A percentile compares a stretch with the other conserved stretches of the same genome.
phyloP scores from a whole-genome alignment of 2,329 filamentous ascomycete genomes.

The Septoria petroselini region DNA sequence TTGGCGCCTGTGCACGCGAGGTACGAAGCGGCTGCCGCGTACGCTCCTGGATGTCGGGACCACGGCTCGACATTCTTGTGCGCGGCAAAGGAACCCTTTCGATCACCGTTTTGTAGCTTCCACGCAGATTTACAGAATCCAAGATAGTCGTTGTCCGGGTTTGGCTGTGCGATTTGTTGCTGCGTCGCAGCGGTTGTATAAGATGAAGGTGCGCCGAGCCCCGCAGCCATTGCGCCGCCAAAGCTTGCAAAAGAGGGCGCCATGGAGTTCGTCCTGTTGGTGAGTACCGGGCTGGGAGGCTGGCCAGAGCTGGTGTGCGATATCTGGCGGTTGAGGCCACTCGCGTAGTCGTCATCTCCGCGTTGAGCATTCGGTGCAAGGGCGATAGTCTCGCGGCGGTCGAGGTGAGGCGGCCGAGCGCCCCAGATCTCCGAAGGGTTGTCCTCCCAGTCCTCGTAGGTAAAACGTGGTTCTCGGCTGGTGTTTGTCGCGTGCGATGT shows the following conservation, averaged over 20 bases:
- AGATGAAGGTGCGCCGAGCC: constrained; percentile 3
- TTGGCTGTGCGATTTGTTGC: constrained; percentile 30
- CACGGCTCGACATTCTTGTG: constrained; percentile 29
- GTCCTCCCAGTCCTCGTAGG: constrained; percentile 32
- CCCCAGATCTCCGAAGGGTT: constrained; percentile 34
- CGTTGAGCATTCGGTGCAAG: constrained; percentile 17
- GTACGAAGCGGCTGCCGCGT: constrained; percentile 30
- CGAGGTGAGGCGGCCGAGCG: constrained; percentile 11
- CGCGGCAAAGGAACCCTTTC: constrained; percentile 34
- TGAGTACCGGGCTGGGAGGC: constrained; percentile 21
- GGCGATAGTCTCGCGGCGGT: constrained; percentile 25
- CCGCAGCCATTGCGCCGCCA: constrained; percentile 12
- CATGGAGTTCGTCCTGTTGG: constrained; percentile 22
- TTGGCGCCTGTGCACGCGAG: constrained; percentile 42
- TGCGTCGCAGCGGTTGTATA: constrained; percentile 7
- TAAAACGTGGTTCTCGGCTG: constrained; percentile 17
- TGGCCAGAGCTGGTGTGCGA: constrained; percentile 13
- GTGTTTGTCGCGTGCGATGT: constrained; percentile 6
- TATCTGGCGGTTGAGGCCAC: constrained; percentile 1
- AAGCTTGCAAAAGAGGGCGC: constrained; percentile 11
- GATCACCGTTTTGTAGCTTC: constrained; percentile 40
- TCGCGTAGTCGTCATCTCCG: not conserved
- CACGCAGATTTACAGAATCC: constrained; percentile 50
- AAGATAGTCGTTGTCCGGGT: constrained; percentile 36
- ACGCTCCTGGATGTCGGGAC: constrained; percentile 28